Percentiles rank a stretch among this genome's conserved stretches.
Evolutionary conservation across 371 early-diverging fungal species (phyloP).

Genomic region (Mucor velutinosus): DNA sequence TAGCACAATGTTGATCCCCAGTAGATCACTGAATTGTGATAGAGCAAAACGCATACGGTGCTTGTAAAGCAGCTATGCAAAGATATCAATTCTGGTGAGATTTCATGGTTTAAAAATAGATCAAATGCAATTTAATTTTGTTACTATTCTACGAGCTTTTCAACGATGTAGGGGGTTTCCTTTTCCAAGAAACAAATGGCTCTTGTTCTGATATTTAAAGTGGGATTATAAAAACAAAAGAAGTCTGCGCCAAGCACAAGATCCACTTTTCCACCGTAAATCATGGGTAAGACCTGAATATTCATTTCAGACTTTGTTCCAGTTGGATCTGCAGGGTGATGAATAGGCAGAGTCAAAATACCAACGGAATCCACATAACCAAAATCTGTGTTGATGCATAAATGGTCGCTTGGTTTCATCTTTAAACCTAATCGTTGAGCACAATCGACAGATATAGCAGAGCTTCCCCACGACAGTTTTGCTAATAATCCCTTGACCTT

Average conservation of each 20-base stretch:
- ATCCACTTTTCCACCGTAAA: conserved; percentile 33
- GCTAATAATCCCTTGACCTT: conserved; percentile 27
- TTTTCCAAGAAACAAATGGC: conserved; percentile 18
- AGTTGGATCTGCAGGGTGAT: conserved; percentile 19
- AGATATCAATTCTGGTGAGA: no score
- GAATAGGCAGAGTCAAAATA: conserved; percentile 13
- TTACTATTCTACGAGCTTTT: not conserved
- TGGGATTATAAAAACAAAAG: conserved; percentile 24
- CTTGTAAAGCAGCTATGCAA: no score
- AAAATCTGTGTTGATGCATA: conserved; percentile 28
- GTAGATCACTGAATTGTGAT: no score
- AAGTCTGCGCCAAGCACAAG: conserved; percentile 39
- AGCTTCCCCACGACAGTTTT: conserved; percentile 29
- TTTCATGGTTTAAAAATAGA: no score
- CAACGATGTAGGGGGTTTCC: conserved; percentile 26
- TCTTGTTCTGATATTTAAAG: conserved; percentile 24
- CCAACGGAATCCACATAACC: conserved; percentile 27
- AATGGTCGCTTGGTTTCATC: conserved; percentile 4
- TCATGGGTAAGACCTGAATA: conserved; percentile 29
- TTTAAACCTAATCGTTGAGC: conserved; percentile 12
- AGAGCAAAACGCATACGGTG: no score
- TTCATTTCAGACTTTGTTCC: conserved; percentile 10
- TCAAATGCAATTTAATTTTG: not conserved
- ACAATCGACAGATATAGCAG: conserved; percentile 30
- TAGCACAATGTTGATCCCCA: no score